phyloP scores from a whole-genome alignment of 345 rosid species.

The Moricandia arvensis region DNA sequence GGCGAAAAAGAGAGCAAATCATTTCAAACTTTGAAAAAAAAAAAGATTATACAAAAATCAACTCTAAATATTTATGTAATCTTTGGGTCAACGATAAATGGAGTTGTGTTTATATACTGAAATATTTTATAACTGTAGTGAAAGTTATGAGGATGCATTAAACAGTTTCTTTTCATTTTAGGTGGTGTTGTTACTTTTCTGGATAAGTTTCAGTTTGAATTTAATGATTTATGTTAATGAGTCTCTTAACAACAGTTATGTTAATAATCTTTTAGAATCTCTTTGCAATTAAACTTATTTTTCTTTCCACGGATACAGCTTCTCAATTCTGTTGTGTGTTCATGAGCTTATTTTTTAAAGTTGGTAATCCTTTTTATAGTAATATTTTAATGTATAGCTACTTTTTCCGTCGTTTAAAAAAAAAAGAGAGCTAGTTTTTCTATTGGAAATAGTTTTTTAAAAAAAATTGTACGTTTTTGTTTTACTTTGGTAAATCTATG shows the following conservation, averaged over 20 bases:
- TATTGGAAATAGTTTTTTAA: too few relatives aligned
- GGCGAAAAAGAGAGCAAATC: constrained; percentile 4
- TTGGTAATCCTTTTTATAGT: too few relatives aligned
- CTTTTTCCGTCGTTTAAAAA: too few relatives aligned
- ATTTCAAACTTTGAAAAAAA: background rate
- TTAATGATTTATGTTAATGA: background rate
- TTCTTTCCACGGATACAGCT: too few relatives aligned
- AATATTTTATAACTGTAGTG: constrained; percentile 4
- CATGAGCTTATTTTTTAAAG: too few relatives aligned
- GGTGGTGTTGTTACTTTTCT: background rate
- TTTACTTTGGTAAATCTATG: too few relatives aligned
- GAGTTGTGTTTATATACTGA: background rate
- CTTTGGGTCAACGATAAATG: background rate
- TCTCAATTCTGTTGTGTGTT: too few relatives aligned
- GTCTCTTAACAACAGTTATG: background rate
- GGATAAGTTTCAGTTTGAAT: background rate
- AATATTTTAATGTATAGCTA: too few relatives aligned
- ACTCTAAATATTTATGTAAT: background rate
- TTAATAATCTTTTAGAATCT: background rate
- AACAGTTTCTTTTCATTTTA: constrained; percentile 17
- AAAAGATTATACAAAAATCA: background rate
- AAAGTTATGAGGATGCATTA: background rate
- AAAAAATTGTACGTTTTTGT: too few relatives aligned
- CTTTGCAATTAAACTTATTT: background rate
- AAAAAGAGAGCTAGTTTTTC: too few relatives aligned